Evolutionary conservation across 2,329 filamentous ascomycete genomes (phyloP), one percentile per base, ranked within the genome.

Genomic region (Scedosporium dehoogii): DNA sequence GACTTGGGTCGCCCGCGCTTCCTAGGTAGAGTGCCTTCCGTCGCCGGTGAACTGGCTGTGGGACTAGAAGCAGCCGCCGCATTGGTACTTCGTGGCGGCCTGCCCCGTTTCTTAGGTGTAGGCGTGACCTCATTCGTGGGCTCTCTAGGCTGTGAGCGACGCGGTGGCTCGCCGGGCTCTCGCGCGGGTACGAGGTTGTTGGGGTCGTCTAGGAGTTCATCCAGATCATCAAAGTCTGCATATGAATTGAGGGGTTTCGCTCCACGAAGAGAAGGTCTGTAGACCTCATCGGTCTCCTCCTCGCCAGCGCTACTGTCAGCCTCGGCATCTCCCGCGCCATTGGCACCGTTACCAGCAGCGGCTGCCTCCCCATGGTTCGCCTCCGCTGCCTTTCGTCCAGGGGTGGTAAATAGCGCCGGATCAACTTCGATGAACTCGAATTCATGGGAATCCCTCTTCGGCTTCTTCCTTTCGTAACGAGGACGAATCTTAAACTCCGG

Each of bases 401-500:
- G 63, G 33, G 23, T 56, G 16, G 18, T 44, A 4, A 66, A 58
- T 16, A 68, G 67, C 14, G 63, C 42, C 27, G 62, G 60, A 38
- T 68, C 64, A 18, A 67, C 64, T 42, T 66, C 64, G 33, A 21
- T 51, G n/a, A 66, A 62, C 6, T 61, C 58, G 7, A 61, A 67
- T 18, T 64, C 61, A 12, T 53, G 60, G 64, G 62, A 61, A 57
- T 65, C 69, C 67, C 64, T 68, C 69, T 14, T 69, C 63, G 59
- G 61, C 63, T 44, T 68, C 66, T 44, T 65, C 62, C 67, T 69
- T 33, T 64, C 61, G 18, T 53, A 62, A 12, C 65, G 62, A 9
- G 51, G 23, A 16, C 73, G 71, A 55, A 64, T 63, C 66, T 76
- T 81, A 65, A 84, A 85, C 63, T 85, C 82, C 0, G 82, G 83